Conservation (phyloP, 192 early-diverging fungal genomes). For the Gaertneriomyces semiglobifer region DNA sequence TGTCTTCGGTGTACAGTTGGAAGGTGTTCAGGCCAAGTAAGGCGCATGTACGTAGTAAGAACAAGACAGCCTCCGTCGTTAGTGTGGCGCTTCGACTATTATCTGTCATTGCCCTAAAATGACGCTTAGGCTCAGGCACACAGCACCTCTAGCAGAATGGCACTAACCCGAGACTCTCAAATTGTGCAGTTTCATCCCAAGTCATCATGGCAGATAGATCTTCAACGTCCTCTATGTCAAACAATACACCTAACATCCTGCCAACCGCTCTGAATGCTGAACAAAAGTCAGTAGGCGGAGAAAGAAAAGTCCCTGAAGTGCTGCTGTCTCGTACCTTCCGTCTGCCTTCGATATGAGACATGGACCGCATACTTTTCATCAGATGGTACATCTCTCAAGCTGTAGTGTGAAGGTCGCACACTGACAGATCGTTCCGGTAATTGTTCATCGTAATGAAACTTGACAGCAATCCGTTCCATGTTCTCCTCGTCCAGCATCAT, state of each 20-base stretch:
- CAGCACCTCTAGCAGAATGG: background rate
- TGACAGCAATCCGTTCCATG: constrained; percentile 21
- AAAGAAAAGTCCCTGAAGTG: background rate
- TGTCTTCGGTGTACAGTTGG: constrained; percentile 89
- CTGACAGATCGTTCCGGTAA: constrained; percentile 5
- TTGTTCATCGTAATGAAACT: constrained; percentile 22
- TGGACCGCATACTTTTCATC: constrained; percentile 20
- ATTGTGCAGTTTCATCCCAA: constrained; percentile 62
- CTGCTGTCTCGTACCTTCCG: constrained; percentile 52
- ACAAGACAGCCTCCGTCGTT: constrained; percentile 56
- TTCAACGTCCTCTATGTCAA: constrained; percentile 37
- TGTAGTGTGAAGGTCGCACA: constrained; percentile 21
- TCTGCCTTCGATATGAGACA: constrained; percentile 55
- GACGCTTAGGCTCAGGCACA: background rate
- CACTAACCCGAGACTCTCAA: constrained; percentile 62
- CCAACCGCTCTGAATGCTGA: constrained; percentile 73
- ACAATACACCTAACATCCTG: constrained; percentile 56
- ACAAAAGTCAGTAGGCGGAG: background rate
- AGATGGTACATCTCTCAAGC: constrained; percentile 18
- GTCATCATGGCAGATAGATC: constrained; percentile 37
- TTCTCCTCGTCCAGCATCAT: constrained; percentile 2
- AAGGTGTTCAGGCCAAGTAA: constrained; percentile 83
- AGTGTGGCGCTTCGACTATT: constrained; percentile 81
- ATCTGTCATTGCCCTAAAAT: constrained; percentile 69
- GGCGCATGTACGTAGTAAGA: constrained; percentile 71